Percentiles rank a stretch among this genome's conserved stretches.
Evolutionary conservation across 1,139 yeast genomes (phyloP).

Genomic region (Meyerozyma carpophila): DNA sequence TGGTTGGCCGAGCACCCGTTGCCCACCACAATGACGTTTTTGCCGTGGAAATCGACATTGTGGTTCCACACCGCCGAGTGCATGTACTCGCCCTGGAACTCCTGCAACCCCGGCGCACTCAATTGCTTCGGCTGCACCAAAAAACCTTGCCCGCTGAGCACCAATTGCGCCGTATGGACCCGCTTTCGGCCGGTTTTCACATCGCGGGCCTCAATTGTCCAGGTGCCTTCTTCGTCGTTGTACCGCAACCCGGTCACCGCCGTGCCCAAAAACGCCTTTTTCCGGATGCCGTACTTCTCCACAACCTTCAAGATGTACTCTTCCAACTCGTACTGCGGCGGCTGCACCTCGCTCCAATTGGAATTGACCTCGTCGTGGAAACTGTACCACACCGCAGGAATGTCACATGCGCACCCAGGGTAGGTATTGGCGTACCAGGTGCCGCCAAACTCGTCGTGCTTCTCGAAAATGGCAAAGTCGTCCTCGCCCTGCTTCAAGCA

Average conservation of each 20-base stretch:
- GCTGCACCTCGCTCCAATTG: constrained; percentile 11
- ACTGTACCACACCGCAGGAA: constrained; percentile 12
- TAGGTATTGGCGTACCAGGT: constrained; percentile 15
- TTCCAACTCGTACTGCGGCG: constrained; percentile 13
- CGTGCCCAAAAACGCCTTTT: background rate
- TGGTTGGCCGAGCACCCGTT: constrained; percentile 22
- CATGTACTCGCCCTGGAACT: constrained; percentile 41
- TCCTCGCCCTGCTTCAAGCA: constrained; percentile 7
- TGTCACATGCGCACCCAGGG: constrained; percentile 14
- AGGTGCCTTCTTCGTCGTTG: constrained; percentile 10
- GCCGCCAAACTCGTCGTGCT: constrained; percentile 12
- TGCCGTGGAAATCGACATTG: constrained; percentile 24
- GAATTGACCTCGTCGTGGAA: constrained; percentile 9
- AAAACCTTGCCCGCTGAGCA: constrained; percentile 10
- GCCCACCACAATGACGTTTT: constrained; percentile 20
- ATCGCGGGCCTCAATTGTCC: constrained; percentile 4
- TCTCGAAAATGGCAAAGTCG: constrained; percentile 11
- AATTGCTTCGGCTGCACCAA: constrained; percentile 7
- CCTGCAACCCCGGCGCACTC: constrained; percentile 23
- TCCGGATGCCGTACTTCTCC: constrained; percentile 7
- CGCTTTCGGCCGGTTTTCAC: constrained; percentile 8
- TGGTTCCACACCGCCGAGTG: constrained; percentile 49
- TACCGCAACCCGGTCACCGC: constrained; percentile 9
- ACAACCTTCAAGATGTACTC: constrained; percentile 11
- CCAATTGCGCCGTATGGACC: constrained; percentile 8